phyloP scores from a whole-genome alignment of 2,329 filamentous ascomycete genomes.

The Trichothecium sympodiale region DNA sequence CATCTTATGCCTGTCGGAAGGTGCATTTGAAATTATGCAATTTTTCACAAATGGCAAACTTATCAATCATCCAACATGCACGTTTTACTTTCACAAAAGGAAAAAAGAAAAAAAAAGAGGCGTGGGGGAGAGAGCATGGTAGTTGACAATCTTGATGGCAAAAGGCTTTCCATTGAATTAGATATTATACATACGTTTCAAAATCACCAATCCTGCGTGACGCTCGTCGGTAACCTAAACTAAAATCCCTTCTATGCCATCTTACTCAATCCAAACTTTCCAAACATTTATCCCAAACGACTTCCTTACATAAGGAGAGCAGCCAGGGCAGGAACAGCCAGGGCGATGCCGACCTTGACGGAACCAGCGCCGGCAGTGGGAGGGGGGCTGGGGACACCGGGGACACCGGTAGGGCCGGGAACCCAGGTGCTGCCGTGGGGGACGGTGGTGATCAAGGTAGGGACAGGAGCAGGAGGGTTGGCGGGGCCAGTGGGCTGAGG shows the following conservation, averaged over 20 bases:
- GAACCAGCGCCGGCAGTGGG: conserved; percentile 5
- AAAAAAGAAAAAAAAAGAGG: too few relatives aligned
- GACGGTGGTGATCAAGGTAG: conserved; percentile 4
- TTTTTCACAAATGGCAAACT: too few relatives aligned
- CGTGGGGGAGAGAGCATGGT: too few relatives aligned
- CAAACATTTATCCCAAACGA: not conserved
- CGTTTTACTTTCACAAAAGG: too few relatives aligned
- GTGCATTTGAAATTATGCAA: too few relatives aligned
- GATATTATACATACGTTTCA: not conserved
- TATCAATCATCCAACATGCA: too few relatives aligned
- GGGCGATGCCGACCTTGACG: conserved; percentile 7
- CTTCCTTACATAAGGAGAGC: conserved; percentile 6
- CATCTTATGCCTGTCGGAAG: too few relatives aligned
- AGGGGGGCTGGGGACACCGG: conserved; percentile 1
- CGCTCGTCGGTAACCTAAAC: not conserved
- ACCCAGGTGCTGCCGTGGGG: not conserved
- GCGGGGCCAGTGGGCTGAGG: conserved; percentile 1
- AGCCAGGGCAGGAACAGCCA: conserved; percentile 4
- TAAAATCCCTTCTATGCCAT: not conserved
- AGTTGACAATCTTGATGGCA: too few relatives aligned
- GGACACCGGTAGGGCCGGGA: conserved; percentile 2
- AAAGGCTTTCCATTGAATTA: not conserved
- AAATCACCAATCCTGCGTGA: not conserved
- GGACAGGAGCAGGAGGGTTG: not conserved
- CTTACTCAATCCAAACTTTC: not conserved